Base-by-base conservation (phyloP, 495 filamentous ascomycete species). In the Penicillium lagena region DNA sequence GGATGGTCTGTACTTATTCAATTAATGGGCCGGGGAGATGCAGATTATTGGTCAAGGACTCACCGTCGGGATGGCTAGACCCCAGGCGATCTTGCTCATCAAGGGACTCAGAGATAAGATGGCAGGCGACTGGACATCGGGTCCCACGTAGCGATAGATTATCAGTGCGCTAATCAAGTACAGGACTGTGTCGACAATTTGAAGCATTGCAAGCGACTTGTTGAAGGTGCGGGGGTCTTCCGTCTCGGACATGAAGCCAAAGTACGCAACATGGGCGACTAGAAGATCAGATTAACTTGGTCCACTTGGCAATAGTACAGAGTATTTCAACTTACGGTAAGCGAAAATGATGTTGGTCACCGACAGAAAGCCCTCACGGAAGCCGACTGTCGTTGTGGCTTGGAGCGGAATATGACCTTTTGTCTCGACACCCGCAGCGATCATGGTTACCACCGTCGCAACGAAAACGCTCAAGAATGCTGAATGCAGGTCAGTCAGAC, bases 211-310 rank as follows among this genome's bases (percentile, higher is more conserved):
- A 17, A 89, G 75, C 0, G 85, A 74, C 60, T 85, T 86, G 43
- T 70, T 68, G 55, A 78, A 88, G 46, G 83, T 78, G 14, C 62
- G 56, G 0, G 83, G 83, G 0, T 80, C 77, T 54, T 82, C 76
- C 63, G 87, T 81, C 60, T 91, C 87, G 34, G 82, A 79, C 59
- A 87, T 85, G 65, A 90, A 83, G 39, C 72, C 76, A 64, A 90
- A 86, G 62, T 85, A 83, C 52, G 85, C 77, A 55, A 86, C 68
- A 67, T 87, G 76, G 46, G 84, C 70, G 63, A 82, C 76, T 68
- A 37, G n/a, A 40, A n/a, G 9, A 32, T 27, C 9, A 12, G 29
- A 30, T 57, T 51, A 50, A 46, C 45, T 35, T 34, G 11, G 11
- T 9, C 32, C 11, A 40, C 2, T n/a, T 9, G n/a, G 17, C 7